A percentile compares a stretch with the other conserved stretches of the same genome.
phyloP scores from a whole-genome alignment of 805 yeast genomes.

The Cyberlindnera xylosilytica region DNA sequence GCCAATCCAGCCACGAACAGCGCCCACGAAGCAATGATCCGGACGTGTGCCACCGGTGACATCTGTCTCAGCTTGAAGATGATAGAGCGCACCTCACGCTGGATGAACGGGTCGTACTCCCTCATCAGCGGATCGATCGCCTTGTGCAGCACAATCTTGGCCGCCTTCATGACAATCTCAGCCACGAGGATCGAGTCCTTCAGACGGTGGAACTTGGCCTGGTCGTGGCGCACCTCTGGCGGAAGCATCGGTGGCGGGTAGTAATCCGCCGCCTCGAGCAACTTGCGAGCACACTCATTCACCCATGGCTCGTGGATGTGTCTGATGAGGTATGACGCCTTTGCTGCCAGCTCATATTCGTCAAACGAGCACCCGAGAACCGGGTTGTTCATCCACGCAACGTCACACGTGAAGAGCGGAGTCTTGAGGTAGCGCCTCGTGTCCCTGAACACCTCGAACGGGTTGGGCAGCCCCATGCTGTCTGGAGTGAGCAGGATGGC shows the following conservation, averaged over 20 bases:
- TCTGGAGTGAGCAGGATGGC: constrained; percentile 35
- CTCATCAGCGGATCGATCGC: constrained; percentile 7
- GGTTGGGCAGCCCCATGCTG: constrained; percentile 37
- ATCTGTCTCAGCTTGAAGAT: constrained; percentile 9
- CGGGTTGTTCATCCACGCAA: constrained; percentile 44
- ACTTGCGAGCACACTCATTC: constrained; percentile 9
- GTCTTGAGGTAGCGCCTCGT: constrained; percentile 31
- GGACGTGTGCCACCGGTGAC: constrained; percentile 7
- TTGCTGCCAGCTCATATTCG: constrained; percentile 34
- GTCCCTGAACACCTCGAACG: constrained; percentile 37
- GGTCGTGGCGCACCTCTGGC: constrained; percentile 11
- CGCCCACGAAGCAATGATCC: constrained; percentile 12
- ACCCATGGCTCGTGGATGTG: constrained; percentile 11
- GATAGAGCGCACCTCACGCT: constrained; percentile 11
- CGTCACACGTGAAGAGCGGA: constrained; percentile 36
- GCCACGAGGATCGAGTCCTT: constrained; percentile 19
- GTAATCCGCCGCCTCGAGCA: constrained; percentile 19
- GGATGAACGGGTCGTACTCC: constrained; percentile 10
- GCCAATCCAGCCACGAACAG: constrained; percentile 9
- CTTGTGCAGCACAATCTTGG: constrained; percentile 20
- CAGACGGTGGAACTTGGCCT: constrained; percentile 11
- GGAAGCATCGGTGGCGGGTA: constrained; percentile 23
- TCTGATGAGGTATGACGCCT: constrained; percentile 31
- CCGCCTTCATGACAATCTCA: constrained; percentile 20
- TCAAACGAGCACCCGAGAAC: constrained; percentile 37